Evolutionary conservation across 257 asterid species (phyloP).

Genomic region (Nicotiana undulata): DNA sequence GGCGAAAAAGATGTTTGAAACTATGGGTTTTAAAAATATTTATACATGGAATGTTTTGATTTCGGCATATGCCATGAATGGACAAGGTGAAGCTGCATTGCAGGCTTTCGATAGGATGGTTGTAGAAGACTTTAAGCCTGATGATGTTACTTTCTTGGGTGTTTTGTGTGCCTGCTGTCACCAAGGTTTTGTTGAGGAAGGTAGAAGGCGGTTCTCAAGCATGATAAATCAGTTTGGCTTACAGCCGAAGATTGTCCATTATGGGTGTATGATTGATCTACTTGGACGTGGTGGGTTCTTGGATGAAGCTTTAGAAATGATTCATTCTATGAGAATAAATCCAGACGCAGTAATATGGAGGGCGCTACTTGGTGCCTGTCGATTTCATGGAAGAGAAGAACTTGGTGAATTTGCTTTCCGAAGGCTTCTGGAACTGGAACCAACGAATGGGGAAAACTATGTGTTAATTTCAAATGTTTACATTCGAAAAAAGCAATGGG

Average conservation of each 20-base stretch:
- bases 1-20: slow-evolving; percentile 19
- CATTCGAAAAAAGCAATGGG: slow-evolving; percentile 22
- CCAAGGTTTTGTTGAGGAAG: slow-evolving; percentile 25
- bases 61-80: slow-evolving; percentile 29
- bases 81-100: slow-evolving; percentile 24
- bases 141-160: slow-evolving; percentile 24
- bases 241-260: slow-evolving; percentile 22
- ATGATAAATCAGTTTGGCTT: slow-evolving; percentile 20
- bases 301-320: slow-evolving; percentile 20
- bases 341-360: slow-evolving; percentile 26
- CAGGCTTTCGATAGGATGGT: slow-evolving; percentile 18
- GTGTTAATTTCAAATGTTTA: slow-evolving; percentile 26
- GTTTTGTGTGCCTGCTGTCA: slow-evolving; percentile 28
- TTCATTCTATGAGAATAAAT: slow-evolving; percentile 5
- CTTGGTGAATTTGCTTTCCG: slow-evolving; percentile 22
- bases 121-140: slow-evolving; percentile 11
- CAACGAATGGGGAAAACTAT: slow-evolving; percentile 20
- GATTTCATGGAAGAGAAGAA: slow-evolving; percentile 20
- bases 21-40: slow-evolving; percentile 15
- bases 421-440: slow-evolving; percentile 21
- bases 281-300: slow-evolving; percentile 30
- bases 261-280: slow-evolving; percentile 33
- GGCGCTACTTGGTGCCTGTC: slow-evolving; percentile 32
- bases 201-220: slow-evolving; percentile 14
- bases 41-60: slow-evolving; percentile 27